A percentile compares a stretch with the other conserved stretches of the same genome.
These are phyloP conservation scores for Cinchona pubescens DNA, from an alignment of 257 asterid genomes.

Conservation along the genomic window DNA sequence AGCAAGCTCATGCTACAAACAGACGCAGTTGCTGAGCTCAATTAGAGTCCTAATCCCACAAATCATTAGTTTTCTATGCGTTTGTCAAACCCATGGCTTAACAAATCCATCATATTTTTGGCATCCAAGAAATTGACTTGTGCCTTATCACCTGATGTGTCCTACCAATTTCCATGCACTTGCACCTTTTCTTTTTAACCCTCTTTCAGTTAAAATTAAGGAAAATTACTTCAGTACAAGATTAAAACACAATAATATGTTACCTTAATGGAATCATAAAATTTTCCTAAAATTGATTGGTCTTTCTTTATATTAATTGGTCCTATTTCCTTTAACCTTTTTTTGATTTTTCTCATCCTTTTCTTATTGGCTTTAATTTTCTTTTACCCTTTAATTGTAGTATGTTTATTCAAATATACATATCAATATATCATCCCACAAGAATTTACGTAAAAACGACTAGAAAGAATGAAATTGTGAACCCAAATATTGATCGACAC, in stretches of 20 bases:
- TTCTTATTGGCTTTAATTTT: too few relatives aligned
- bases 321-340: neutral
- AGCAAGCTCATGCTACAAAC: constrained; percentile 31
- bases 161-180: neutral
- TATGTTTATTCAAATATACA: neutral
- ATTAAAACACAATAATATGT: too few relatives aligned
- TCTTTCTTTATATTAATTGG: neutral
- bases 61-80: constrained; percentile 21
- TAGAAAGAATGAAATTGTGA: neutral
- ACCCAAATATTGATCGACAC: neutral
- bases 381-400: neutral
- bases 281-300: too few relatives aligned
- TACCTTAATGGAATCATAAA: too few relatives aligned
- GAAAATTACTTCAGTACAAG: too few relatives aligned
- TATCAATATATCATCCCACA: neutral
- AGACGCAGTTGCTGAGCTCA: constrained; percentile 52
- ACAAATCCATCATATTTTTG: constrained; percentile 46
- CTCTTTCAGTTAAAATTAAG: neutral
- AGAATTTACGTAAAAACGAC: neutral
- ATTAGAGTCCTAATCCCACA: constrained; percentile 32
- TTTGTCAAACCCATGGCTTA: constrained; percentile 50
- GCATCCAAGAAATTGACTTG: constrained; percentile 52
- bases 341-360: neutral
- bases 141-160: constrained; percentile 15
- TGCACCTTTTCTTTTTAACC: neutral